Evolutionary conservation across 179 eudicot genomes (phyloP).

Genomic region (Beta macrorhiza): DNA sequence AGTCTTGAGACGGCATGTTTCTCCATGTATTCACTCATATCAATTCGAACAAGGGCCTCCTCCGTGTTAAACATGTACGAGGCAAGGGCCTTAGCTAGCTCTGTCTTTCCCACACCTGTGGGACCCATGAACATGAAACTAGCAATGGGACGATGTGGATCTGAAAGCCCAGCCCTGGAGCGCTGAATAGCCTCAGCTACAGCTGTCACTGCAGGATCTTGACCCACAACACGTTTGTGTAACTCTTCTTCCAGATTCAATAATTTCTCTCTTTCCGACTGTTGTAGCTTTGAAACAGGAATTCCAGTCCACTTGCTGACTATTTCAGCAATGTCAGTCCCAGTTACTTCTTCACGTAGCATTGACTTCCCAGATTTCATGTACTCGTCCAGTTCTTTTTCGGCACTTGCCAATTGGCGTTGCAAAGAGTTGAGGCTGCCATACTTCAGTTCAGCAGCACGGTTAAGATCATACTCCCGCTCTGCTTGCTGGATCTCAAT

Average conservation of each 20-base stretch:
- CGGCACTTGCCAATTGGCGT: slow-evolving; percentile 80
- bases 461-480: slow-evolving; percentile 86
- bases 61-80: slow-evolving; percentile 85
- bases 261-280: slow-evolving; percentile 84
- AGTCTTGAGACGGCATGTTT: slow-evolving; percentile 86
- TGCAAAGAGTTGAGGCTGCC: slow-evolving; percentile 85
- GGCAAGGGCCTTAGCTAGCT: slow-evolving; percentile 89
- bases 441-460: slow-evolving; percentile 94
- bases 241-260: slow-evolving; percentile 81
- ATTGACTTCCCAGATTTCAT: slow-evolving; percentile 91
- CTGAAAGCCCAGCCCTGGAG: slow-evolving; percentile 91
- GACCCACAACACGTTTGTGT: slow-evolving; percentile 90
- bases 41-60: slow-evolving; percentile 88
- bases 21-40: slow-evolving; percentile 99
- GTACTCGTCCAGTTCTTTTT: slow-evolving; percentile 78
- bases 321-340: slow-evolving; percentile 82
- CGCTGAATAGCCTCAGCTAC: slow-evolving; percentile 96
- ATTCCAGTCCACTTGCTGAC: slow-evolving; percentile 99
- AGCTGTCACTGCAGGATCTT: slow-evolving; percentile 78
- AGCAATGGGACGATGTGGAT: slow-evolving; percentile 92
- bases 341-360: slow-evolving; percentile 92
- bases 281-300: slow-evolving; percentile 91
- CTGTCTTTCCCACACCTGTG: slow-evolving; percentile 96
- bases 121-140: slow-evolving; percentile 99
- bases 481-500: slow-evolving; percentile 96